Base-by-base conservation (phyloP, 768 basidiomycete genomes). In the Pleurotus tuber-regium region DNA sequence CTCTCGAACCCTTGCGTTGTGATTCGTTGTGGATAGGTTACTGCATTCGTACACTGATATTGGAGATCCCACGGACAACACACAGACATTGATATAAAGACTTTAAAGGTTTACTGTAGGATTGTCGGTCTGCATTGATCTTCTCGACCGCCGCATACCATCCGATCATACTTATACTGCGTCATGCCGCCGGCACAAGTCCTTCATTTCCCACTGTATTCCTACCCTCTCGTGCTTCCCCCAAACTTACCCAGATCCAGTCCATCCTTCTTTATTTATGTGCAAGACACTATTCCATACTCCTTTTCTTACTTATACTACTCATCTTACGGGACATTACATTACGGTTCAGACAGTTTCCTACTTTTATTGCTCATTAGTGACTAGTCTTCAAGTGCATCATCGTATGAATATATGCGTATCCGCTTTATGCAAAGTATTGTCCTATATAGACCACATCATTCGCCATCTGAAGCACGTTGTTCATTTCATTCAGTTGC, bases 31-130 rank as follows among this genome's bases (percentile, higher is more conserved):
- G 28, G 23, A 18, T 48, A 48, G 46, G 46, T 31, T 48, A 21
- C n/a, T 48, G 21, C 31, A 48, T 48, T 48, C 46, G 19, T 48
- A 48, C 23, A 33, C 46, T 31, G 46, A 48, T 31, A 31, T 16
- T 48, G 5, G 31, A 21, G 46, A 48, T 31, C 46, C 31, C 46
- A 31, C 46, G 31, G 29, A 48, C 30, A 31, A 33, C 18, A 10
- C n/a, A 31, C 46, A 48, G 30, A 33, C 41, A 16, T 25, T 42
- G 9, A 8, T 9, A 42, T 16, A 42, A 24, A 42, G 10, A 19
- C 41, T 24, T 10, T 42, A 38, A 6, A 38, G 41, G 18, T 10
- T 8, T 18, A 24, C 23, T 42, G 3, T 25, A 9, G 16, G 8
- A 12, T 42, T 1, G 41, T 8, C 41, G 4, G 16, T 11, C 41